Evolutionary conservation across 345 rosid species (phyloP).

Genomic region (Sonneratia caseolaris): DNA sequence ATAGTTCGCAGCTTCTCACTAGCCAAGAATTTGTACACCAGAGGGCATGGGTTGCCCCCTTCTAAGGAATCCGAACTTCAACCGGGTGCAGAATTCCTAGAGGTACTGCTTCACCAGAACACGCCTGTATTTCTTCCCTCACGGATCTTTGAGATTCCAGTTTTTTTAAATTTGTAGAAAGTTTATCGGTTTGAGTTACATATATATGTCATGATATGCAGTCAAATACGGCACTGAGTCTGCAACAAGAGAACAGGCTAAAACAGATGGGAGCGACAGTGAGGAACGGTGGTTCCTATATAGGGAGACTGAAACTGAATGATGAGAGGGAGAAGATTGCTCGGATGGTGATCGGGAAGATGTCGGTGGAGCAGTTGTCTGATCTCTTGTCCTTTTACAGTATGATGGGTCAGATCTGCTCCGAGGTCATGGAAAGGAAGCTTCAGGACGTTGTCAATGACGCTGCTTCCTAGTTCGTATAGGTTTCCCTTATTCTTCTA

Average conservation of each 20-base stretch:
- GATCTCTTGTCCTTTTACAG: slow-evolving; percentile 70
- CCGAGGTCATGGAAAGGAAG: slow-evolving; percentile 57
- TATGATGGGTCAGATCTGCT: slow-evolving; percentile 73
- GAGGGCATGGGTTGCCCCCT: slow-evolving; percentile 30
- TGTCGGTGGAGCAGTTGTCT: slow-evolving; percentile 59
- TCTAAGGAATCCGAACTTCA: slow-evolving; percentile 45
- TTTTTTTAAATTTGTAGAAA: not conserved
- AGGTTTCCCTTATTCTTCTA: not conserved
- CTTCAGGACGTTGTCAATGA: slow-evolving; percentile 34
- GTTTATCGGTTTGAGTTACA: not conserved
- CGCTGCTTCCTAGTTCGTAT: slow-evolving; percentile 2
- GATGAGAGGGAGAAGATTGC: slow-evolving; percentile 63
- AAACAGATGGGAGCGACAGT: slow-evolving; percentile 96
- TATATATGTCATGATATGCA: slow-evolving; percentile 12
- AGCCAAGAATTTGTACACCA: slow-evolving; percentile 46
- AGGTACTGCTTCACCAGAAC: slow-evolving; percentile 26
- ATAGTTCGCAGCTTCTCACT: slow-evolving; percentile 63
- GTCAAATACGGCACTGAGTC: slow-evolving; percentile 63
- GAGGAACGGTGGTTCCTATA: slow-evolving; percentile 59
- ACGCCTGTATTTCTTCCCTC: too few species aligned
- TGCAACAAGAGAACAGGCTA: slow-evolving; percentile 67
- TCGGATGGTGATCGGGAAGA: slow-evolving; percentile 51
- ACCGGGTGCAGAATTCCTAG: slow-evolving; percentile 70
- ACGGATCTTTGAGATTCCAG: not conserved
- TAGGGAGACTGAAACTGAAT: slow-evolving; percentile 44